A percentile compares a stretch with the other conserved stretches of the same genome.
These are phyloP conservation scores for Cardamine resedifolia DNA, from an alignment of 345 rosid species.

Conservation along the genomic window DNA sequence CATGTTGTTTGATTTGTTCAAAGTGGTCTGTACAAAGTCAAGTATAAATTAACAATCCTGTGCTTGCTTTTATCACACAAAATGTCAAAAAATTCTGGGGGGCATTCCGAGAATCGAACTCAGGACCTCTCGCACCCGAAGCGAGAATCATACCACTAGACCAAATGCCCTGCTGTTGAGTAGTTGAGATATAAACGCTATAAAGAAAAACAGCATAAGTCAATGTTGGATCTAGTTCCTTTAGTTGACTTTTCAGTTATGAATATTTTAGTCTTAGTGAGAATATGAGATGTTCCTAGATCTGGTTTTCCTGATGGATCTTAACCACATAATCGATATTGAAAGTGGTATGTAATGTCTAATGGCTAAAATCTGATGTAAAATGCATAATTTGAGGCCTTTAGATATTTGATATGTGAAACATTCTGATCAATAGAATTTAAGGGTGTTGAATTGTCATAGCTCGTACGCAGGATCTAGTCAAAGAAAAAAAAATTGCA, in stretches of 20 bases:
- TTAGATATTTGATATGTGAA: neutral
- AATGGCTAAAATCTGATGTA: neutral
- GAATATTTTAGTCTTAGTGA: neutral
- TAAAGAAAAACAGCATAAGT: neutral
- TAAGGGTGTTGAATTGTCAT: neutral
- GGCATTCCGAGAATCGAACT: constrained; percentile 71
- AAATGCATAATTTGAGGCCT: neutral
- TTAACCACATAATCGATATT: constrained; percentile 2
- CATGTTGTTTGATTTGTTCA: constrained; percentile 10
- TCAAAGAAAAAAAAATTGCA: neutral
- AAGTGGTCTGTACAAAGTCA: neutral
- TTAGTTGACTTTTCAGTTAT: constrained; percentile 12
- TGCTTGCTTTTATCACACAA: neutral
- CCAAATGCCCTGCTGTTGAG: constrained; percentile 24
- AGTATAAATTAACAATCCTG: neutral
- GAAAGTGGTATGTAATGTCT: too few relatives aligned
- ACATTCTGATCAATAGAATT: neutral
- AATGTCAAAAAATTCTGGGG: constrained; percentile 21
- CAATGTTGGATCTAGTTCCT: neutral
- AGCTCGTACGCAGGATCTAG: neutral
- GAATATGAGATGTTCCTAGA: neutral
- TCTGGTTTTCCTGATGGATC: neutral
- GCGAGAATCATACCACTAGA: constrained; percentile 78
- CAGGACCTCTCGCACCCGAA: constrained; percentile 81
- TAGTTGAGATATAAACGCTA: neutral